Conservation (phyloP, 2,329 filamentous ascomycete species). For the Dactylellina drechsleri region DNA sequence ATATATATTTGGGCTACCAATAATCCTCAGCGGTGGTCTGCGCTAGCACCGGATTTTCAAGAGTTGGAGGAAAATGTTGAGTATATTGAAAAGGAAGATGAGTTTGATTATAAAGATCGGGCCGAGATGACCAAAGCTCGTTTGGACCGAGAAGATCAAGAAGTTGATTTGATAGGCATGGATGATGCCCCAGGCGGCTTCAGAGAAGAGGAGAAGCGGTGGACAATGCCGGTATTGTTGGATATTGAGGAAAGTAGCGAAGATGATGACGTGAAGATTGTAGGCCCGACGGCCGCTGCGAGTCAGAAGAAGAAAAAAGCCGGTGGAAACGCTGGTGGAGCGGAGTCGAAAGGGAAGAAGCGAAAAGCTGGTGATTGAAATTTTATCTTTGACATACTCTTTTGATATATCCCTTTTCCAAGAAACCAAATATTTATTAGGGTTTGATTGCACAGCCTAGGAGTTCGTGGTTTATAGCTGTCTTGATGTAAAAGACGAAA, state of each 20-base stretch:
- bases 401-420: no score
- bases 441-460: constrained; percentile 24
- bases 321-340: constrained; percentile 11
- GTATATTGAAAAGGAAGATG: constrained; percentile 93
- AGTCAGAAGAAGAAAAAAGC: constrained; percentile 55
- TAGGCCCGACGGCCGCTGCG: constrained; percentile 50
- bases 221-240: constrained; percentile 84
- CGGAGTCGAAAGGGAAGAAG: constrained; percentile 54
- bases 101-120: constrained; percentile 96
- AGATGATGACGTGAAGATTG: constrained; percentile 65
- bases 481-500: no score
- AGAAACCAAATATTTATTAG: no score
- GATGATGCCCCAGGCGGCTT: constrained; percentile 37
- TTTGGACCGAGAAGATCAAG: constrained; percentile 90
- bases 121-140: constrained; percentile 93
- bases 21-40: constrained; percentile 96
- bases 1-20: constrained; percentile 97
- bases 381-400: neutral
- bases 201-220: constrained; percentile 61
- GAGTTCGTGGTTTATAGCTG: constrained; percentile 28
- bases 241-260: constrained; percentile 95
- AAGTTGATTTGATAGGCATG: constrained; percentile 82
- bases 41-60: constrained; percentile 92
- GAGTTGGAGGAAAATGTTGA: constrained; percentile 99
- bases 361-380: constrained; percentile 33